Base-by-base conservation (phyloP, 768 basidiomycete species). In the Suillus tomentosus region DNA sequence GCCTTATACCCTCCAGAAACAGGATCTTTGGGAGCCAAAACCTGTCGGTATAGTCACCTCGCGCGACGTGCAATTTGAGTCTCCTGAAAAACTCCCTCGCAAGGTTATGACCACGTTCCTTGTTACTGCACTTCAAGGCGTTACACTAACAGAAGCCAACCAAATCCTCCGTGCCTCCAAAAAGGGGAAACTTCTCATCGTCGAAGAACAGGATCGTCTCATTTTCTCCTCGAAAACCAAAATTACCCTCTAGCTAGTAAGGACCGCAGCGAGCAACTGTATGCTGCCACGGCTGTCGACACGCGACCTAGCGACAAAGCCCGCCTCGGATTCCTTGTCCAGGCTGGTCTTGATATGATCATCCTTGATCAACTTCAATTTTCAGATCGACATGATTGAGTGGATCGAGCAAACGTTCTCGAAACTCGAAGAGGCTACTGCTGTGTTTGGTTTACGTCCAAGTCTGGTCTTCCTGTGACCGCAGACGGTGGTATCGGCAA, bases 401-500 rank as follows among this genome's bases (percentile, higher is more conserved):
- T 97, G 92, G 90, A 92, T 97, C 81, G 98, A 99, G 77, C 54
- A 80, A 53, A 91, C 88, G 2, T 94, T 84, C 79, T 92, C 96
- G 7, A 80, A 85, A 56, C 85, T 99, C 64, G 93, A 99, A 31
- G 72, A 99, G 77, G 97, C 95, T 2, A 95, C 95, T 0, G 96
- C 96, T 22, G 95, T 99, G n/a, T 92, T 91, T 73, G 88, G 79
- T 98, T 99, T 72, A 87, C 95, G 14, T 84, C 74, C 79, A 88
- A 90, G 72, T 99, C 99, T 75, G 97, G 96, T 37, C 89, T 99
- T 0, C 96, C 97, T 4, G 94, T 97, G 69, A 90, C 96, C 64
- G 96, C 97, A 5, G 97, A 99, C 74, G 97, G 97, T 61, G 97
- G 97, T 37, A 87, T 99, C 68, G 79, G 88, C 40, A 99, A 99